Conservation (phyloP, 179 eudicot species). For the Beta lomatogona region DNA sequence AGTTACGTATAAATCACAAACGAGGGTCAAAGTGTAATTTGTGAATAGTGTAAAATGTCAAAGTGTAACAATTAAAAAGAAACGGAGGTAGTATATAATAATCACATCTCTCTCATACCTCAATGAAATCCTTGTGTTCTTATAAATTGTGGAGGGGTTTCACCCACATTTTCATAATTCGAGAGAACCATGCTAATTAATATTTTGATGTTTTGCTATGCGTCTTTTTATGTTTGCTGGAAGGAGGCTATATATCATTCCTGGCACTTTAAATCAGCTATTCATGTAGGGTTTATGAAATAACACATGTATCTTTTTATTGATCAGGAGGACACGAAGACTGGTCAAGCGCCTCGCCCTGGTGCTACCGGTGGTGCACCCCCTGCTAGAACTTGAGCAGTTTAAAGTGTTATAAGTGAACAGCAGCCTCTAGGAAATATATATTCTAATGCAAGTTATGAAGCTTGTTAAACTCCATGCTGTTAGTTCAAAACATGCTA, state of each 20-base stretch:
- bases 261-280: background rate
- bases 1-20: too few species aligned
- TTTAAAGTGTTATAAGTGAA: background rate
- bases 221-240: too few species aligned
- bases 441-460: background rate
- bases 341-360: conserved; percentile 28
- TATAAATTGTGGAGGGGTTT: background rate
- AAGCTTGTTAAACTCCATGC: background rate
- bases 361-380: conserved; percentile 23
- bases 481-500: background rate
- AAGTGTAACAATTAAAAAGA: too few species aligned
- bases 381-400: conserved; percentile 24
- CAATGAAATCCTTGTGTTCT: background rate
- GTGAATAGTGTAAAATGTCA: too few species aligned
- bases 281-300: background rate
- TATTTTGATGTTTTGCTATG: too few species aligned
- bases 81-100: too few species aligned
- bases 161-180: background rate
- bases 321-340: conserved; percentile 28
- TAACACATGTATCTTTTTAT: background rate
- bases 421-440: background rate
- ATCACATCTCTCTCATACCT: background rate
- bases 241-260: too few species aligned
- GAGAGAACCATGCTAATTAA: too few species aligned
- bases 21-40: too few species aligned